These are phyloP conservation scores for Stylonectria norvegica DNA, from an alignment of 2,329 filamentous ascomycete genomes.

Conservation along the genomic window DNA sequence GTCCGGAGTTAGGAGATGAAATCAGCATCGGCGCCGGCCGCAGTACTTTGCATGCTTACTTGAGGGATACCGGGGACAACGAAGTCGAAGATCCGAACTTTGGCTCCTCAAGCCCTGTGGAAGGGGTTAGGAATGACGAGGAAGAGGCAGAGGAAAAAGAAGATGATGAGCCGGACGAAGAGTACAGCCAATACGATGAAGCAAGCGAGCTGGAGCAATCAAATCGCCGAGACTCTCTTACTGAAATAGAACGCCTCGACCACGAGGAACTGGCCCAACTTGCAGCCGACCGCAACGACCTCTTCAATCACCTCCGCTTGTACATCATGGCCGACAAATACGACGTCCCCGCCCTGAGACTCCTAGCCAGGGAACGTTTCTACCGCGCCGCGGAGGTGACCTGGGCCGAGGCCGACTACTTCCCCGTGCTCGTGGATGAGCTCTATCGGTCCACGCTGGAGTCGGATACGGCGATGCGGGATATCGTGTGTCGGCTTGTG, in stretches of 20 bases:
- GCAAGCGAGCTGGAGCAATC: too few species aligned
- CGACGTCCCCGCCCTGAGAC: conserved; percentile 30
- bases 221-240: too few species aligned
- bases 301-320: conserved; percentile 22
- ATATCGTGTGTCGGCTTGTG: conserved; percentile 16
- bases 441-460: conserved; percentile 8
- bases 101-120: too few species aligned
- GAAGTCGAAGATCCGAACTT: too few species aligned
- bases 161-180: conserved; percentile 4
- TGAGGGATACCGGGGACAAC: too few species aligned
- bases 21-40: too few species aligned
- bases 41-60: too few species aligned
- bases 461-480: conserved; percentile 6
- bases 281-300: neutral
- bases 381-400: conserved; percentile 17
- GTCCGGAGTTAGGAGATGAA: too few species aligned
- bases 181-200: conserved; percentile 12
- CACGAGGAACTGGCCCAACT: neutral
- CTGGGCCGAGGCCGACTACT: conserved; percentile 9
- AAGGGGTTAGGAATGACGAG: neutral
- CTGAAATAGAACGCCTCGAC: too few species aligned
- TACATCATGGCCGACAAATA: conserved; percentile 38
- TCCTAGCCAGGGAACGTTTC: conserved; percentile 30
- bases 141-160: neutral
- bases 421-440: conserved; percentile 11